Conservation (phyloP, 495 filamentous ascomycete genomes). For the Rhypophila decipiens region DNA sequence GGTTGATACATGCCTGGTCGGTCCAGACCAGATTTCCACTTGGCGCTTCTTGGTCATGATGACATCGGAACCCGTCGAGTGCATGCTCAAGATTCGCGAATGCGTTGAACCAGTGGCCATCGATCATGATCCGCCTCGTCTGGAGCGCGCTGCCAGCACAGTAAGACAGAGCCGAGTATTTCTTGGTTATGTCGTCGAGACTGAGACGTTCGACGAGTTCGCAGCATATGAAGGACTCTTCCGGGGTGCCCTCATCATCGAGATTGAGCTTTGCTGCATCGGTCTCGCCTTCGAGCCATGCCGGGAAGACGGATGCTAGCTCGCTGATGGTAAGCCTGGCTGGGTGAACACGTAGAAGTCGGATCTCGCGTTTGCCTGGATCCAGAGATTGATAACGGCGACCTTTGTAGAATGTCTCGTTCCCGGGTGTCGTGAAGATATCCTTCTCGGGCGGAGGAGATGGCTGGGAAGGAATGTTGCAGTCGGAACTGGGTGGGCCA, state of each 20-base stretch:
- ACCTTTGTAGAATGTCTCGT: neutral
- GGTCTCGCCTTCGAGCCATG: neutral
- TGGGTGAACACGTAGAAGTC: neutral
- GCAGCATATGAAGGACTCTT: neutral
- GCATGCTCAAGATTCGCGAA: neutral
- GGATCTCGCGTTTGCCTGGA: neutral
- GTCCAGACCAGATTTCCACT: neutral
- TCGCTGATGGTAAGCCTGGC: neutral
- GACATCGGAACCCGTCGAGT: neutral
- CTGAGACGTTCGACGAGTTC: neutral
- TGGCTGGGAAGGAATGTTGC: too few species aligned
- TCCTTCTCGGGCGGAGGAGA: neutral
- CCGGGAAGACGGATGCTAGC: neutral
- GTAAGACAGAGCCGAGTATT: neutral
- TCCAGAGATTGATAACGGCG: neutral
- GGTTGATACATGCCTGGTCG: neutral
- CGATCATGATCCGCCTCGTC: neutral
- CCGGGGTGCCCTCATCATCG: neutral
- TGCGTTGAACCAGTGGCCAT: neutral
- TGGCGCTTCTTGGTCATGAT: neutral
- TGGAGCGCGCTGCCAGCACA: neutral
- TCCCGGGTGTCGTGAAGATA: neutral
- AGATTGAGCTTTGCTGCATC: neutral
- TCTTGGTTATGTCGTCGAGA: neutral
- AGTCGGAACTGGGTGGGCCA: too few species aligned